phyloP scores from a whole-genome alignment of 2,329 filamentous ascomycete genomes.

The Aspergillus tamarii region DNA sequence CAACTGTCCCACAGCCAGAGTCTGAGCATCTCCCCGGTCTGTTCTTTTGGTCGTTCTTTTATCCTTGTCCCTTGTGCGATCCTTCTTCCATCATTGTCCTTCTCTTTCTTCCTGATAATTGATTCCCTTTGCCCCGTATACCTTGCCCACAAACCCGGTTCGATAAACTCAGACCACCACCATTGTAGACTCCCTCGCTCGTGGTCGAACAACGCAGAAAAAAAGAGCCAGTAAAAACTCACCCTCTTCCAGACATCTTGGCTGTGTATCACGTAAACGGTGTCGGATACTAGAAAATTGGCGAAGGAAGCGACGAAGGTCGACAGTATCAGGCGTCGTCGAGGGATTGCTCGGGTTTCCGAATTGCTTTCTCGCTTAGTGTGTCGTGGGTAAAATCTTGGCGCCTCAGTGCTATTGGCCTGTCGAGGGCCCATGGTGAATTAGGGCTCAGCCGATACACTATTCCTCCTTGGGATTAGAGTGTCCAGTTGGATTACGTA shows the following conservation, averaged over 20 bases:
- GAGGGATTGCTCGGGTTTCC: conserved; percentile 27
- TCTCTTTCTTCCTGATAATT: conserved; percentile 2
- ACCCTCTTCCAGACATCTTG: conserved; percentile 58
- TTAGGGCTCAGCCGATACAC: conserved; percentile 38
- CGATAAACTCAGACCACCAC: conserved; percentile 3
- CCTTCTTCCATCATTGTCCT: neutral
- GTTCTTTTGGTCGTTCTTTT: neutral
- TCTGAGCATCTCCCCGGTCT: neutral
- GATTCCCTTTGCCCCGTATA: neutral
- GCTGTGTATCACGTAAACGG: conserved; percentile 43
- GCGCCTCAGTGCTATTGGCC: conserved; percentile 34
- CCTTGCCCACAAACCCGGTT: neutral
- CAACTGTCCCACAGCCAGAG: neutral
- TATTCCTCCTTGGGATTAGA: neutral
- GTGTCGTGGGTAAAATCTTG: conserved; percentile 49
- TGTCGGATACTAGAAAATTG: conserved; percentile 40
- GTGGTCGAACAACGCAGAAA: conserved; percentile 14
- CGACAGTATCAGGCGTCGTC: conserved; percentile 33
- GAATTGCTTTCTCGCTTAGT: conserved; percentile 50
- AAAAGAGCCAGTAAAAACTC: conserved; percentile 33
- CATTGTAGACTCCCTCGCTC: conserved; percentile 16
- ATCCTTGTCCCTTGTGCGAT: neutral
- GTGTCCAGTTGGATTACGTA: conserved; percentile 16
- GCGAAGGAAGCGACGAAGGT: conserved; percentile 34
- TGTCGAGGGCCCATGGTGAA: conserved; percentile 29